Base-by-base conservation (phyloP, 208 protist species). In the Cochliopodium minus region DNA sequence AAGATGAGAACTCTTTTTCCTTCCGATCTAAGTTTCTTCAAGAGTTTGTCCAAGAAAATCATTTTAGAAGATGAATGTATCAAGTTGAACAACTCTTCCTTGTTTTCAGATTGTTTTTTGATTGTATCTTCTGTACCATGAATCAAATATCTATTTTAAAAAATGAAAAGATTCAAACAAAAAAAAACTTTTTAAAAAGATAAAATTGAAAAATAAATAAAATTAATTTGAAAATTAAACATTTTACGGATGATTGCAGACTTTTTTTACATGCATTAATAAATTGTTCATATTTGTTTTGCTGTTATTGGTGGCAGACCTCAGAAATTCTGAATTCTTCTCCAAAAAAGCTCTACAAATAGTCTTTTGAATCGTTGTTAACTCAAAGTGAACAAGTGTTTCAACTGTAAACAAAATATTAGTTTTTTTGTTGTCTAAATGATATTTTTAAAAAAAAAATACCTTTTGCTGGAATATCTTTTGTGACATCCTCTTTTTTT, bases 11-110 rank as follows among this genome's bases (percentile, higher is more conserved):
- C 70, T 23, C 72, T 75, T 46, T 77, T 84, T 1, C 78, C 78
- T 26, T 79, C 66, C 13, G 42, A 62, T 34, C 76, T 72, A n/a
- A 93, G 72, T 36, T 68, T 58, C 28, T 74, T 67, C 32, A 96
- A 67, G 17, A 94, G 62, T 43, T 84, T 79, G 70, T 91, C 85
- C 13, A 96, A 72, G 30, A 93, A 73, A 17, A 79, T 65, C 68
- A 96, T 81, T 64, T 96, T 96, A 3, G 65, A 72, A 25, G 55
- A 60, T 1, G 57, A 59, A 45, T 67, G 47, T 33, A 81, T 48
- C 20, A 48, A n/a, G n/a, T n/a, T n/a, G 42, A 83, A 83, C 22
- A 82, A 67, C 0, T 80, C 29, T 0, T 79, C 71, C 11, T 69
- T 78, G 46, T 77, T 85, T 0, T 79, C n/a, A n/a, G n/a, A n/a